Conservation (phyloP, 164 flowering plant species). For the Magnolia officinalis region DNA sequence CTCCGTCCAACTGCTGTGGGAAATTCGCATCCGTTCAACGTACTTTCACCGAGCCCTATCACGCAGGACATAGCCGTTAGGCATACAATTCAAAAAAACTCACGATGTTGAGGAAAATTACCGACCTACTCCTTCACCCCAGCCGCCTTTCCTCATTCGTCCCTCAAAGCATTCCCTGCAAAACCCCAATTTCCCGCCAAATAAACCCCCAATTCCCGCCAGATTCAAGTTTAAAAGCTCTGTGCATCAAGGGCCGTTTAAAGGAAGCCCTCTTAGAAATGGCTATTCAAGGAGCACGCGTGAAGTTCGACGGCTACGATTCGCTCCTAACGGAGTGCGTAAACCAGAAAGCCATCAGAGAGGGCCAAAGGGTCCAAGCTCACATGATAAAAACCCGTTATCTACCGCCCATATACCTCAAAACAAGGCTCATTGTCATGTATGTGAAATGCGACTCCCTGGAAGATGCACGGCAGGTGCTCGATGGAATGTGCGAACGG, state of each 20-base stretch:
- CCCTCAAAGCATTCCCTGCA: slow-evolving; percentile 2
- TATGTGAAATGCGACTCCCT: slow-evolving; percentile 21
- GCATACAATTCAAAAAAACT: neutral
- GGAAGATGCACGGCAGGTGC: slow-evolving; percentile 22
- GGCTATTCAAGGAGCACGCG: slow-evolving; percentile 12
- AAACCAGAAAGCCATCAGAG: slow-evolving; percentile 17
- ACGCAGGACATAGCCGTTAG: no score
- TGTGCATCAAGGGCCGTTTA: slow-evolving; percentile 17
- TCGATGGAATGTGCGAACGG: slow-evolving; percentile 28
- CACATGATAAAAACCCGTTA: slow-evolving; percentile 32
- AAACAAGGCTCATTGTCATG: slow-evolving; percentile 25
- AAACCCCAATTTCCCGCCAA: slow-evolving; percentile 11
- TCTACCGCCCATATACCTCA: slow-evolving; percentile 19
- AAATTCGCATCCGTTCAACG: no score
- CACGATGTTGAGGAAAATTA: neutral
- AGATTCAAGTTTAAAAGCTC: slow-evolving; percentile 8
- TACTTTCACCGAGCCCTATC: no score
- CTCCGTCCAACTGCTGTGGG: no score
- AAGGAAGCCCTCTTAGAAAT: slow-evolving; percentile 20
- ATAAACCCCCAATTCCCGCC: slow-evolving; percentile 12
- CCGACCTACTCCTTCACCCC: slow-evolving; percentile 1
- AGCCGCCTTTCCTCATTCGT: slow-evolving; percentile 2
- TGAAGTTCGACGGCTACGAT: slow-evolving; percentile 25
- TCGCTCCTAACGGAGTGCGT: slow-evolving; percentile 24
- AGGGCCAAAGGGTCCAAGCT: slow-evolving; percentile 29